A percentile compares a stretch with the other conserved stretches of the same genome.
phyloP scores from a whole-genome alignment of 768 basidiomycete species.

The Boletus fagicola region DNA sequence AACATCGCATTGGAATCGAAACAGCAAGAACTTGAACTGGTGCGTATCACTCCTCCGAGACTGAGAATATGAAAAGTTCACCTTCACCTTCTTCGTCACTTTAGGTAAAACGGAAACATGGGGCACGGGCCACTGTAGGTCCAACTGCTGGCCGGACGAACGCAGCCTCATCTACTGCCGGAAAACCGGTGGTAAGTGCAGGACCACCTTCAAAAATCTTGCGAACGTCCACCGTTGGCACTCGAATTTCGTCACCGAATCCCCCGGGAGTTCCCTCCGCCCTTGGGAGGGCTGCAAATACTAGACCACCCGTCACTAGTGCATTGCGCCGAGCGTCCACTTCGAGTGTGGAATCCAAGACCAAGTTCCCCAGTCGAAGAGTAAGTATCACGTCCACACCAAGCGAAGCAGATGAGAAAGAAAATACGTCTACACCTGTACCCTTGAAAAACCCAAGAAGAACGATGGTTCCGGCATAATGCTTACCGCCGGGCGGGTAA shows the following conservation, averaged over 20 bases:
- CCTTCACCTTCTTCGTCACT: neutral
- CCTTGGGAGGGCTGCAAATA: constrained; percentile 25
- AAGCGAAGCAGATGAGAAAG: constrained; percentile 57
- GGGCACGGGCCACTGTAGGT: constrained; percentile 54
- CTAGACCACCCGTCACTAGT: constrained; percentile 12
- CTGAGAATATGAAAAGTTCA: neutral
- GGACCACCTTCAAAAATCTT: constrained; percentile 43
- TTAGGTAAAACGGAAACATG: constrained; percentile 64
- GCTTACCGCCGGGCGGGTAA: neutral
- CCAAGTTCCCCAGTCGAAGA: constrained; percentile 34
- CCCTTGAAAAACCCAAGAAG: constrained; percentile 19
- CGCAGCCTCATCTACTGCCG: constrained; percentile 21
- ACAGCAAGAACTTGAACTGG: constrained; percentile 90
- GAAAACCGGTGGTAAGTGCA: constrained; percentile 43
- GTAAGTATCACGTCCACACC: constrained; percentile 37
- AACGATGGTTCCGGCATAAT: constrained; percentile 17
- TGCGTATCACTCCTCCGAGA: constrained; percentile 38
- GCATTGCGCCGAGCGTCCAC: constrained; percentile 31
- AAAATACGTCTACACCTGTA: constrained; percentile 44
- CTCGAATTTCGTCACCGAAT: constrained; percentile 41
- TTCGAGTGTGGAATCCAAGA: constrained; percentile 34
- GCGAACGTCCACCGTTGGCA: constrained; percentile 32
- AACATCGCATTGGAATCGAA: constrained; percentile 93
- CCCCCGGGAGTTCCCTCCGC: constrained; percentile 32
- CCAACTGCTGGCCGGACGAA: constrained; percentile 58